Base-by-base conservation (phyloP, 371 early-diverging fungal genomes). In the Blakeslea trispora region DNA sequence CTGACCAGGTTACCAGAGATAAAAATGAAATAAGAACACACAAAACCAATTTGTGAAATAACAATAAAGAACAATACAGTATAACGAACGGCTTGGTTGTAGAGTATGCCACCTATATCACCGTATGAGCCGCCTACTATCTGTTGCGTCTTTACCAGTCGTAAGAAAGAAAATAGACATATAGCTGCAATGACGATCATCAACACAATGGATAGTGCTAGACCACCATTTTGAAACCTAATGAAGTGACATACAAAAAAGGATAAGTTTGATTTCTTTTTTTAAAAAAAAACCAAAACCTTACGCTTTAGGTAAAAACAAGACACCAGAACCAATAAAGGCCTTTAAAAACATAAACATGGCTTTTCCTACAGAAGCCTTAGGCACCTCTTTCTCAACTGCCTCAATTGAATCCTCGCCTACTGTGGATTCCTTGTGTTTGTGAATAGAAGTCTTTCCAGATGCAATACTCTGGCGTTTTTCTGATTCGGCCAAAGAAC, bases 271-370 rank as follows among this genome's bases (percentile, higher is more conserved):
- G 4, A 37, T 15, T 10, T 19, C 24, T 55, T 21, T 35, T 55
- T 46, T 23, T 42, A 10, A 14, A 18, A 44, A 13, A 17, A 10
- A 11, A 32, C 10, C 17, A 10, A 9, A 34, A 15, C 57, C 71
- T 64, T 66, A 90, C 45, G 89, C 89, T 54, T 81, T 87, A 9
- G 91, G 91, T 22, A 83, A 50, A 55, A 84, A 84, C 9, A 84
- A 53, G 13, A 84, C 71, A 22, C 89, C 89, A 8, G 87, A 87
- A 19, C 89, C 91, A 48, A 90, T 83, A 58, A 89, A 90, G 0
- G 90, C 86, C 66, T 91, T 91, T 55, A 88, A 66, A 23, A 90
- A 73, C 80, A 91, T 74, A 57, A 91, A 86, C 62, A 87, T 85
- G 17, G 87, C 88, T 69, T 88, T 90, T 47, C 74, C 72, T 14